phyloP scores from a whole-genome alignment of 2,329 filamentous ascomycete species.

The Fusarium clavum region DNA sequence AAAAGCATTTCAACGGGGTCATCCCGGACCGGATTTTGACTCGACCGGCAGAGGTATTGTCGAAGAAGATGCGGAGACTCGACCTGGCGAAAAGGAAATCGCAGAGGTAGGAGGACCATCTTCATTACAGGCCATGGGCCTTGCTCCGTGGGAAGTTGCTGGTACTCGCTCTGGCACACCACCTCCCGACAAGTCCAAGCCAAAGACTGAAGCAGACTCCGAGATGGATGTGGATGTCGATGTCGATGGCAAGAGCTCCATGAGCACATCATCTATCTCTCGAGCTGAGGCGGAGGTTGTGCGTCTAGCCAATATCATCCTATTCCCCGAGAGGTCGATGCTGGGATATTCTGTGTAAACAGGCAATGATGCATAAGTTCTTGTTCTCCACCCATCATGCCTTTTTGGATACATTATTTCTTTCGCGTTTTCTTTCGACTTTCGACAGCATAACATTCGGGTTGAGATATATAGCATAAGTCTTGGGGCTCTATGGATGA shows the following conservation, averaged over 20 bases:
- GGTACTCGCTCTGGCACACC: conserved; percentile 48
- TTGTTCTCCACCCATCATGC: background rate
- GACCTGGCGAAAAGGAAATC: conserved; percentile 64
- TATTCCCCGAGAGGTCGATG: conserved; percentile 64
- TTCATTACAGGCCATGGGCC: conserved; percentile 68
- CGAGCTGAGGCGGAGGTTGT: conserved; percentile 65
- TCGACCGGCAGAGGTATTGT: conserved; percentile 61
- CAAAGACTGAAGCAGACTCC: conserved; percentile 44
- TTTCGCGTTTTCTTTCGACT: background rate
- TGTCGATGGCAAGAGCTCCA: conserved; percentile 42
- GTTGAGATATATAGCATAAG: background rate
- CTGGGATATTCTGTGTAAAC: conserved; percentile 47
- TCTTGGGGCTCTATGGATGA: background rate
- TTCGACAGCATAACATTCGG: background rate
- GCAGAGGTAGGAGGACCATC: conserved; percentile 62
- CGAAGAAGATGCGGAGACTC: conserved; percentile 62
- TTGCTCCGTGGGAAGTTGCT: conserved; percentile 62
- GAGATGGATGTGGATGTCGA: conserved; percentile 45
- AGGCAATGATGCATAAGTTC: background rate
- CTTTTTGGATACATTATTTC: background rate
- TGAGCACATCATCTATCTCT: conserved; percentile 45
- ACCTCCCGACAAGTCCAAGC: conserved; percentile 36
- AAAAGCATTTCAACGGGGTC: conserved; percentile 66
- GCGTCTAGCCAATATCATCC: conserved; percentile 66
- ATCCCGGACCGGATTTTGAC: conserved; percentile 67